Conservation (phyloP, 1,284 basidiomycete species). For the Cryptococcus sp. region DNA sequence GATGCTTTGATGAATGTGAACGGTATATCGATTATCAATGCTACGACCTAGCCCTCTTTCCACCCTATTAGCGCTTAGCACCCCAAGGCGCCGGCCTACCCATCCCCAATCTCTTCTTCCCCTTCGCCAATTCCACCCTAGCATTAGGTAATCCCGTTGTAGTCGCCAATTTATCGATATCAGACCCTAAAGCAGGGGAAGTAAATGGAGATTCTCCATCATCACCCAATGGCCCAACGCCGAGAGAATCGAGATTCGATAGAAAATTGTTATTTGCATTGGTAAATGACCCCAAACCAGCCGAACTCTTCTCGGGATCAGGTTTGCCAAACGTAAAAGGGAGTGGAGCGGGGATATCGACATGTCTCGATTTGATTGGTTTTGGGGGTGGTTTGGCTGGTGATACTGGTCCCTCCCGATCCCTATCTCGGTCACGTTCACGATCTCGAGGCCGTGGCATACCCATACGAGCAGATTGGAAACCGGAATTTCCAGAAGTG, state of each 20-base stretch:
- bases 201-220: background rate
- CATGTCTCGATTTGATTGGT: slow-evolving; percentile 29
- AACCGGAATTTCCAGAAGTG: slow-evolving; percentile 14
- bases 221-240: background rate
- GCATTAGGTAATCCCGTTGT: background rate
- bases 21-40: no score
- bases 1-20: background rate
- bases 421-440: slow-evolving; percentile 5
- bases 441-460: background rate
- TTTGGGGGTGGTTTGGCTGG: slow-evolving; percentile 22
- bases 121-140: slow-evolving; percentile 11
- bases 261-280: slow-evolving; percentile 12
- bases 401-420: slow-evolving; percentile 11
- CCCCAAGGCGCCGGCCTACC: slow-evolving; percentile 43
- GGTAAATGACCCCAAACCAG: slow-evolving; percentile 28
- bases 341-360: slow-evolving; percentile 30
- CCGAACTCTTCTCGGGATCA: slow-evolving; percentile 11
- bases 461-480: slow-evolving; percentile 12
- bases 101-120: slow-evolving; percentile 45
- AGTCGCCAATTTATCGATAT: background rate
- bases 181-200: background rate
- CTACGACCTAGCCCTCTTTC: background rate
- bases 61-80: slow-evolving; percentile 9
- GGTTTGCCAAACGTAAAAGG: slow-evolving; percentile 38
- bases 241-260: background rate